phyloP scores from a whole-genome alignment of 1,284 basidiomycete genomes.

The Ceratobasidium sp. region DNA sequence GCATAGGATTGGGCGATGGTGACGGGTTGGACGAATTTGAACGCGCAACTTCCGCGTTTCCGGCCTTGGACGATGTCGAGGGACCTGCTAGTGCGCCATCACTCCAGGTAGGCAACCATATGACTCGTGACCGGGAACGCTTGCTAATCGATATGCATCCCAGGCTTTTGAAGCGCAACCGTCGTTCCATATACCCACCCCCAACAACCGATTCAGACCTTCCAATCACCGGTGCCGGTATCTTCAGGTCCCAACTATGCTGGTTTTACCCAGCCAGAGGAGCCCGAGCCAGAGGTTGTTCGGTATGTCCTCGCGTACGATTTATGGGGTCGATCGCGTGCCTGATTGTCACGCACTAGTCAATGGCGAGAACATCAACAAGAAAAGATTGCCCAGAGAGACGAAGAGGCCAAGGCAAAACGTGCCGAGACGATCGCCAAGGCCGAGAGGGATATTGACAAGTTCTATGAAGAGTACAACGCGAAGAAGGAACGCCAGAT shows the following conservation, averaged over 20 bases:
- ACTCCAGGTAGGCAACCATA: constrained; percentile 48
- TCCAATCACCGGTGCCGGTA: constrained; percentile 25
- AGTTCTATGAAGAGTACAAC: constrained; percentile 95
- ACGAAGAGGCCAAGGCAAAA: constrained; percentile 77
- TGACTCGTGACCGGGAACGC: constrained; percentile 28
- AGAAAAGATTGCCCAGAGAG: constrained; percentile 82
- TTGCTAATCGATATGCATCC: constrained; percentile 51
- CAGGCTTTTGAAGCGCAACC: constrained; percentile 48
- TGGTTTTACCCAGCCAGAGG: constrained; percentile 68
- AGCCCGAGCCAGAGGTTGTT: constrained; percentile 74
- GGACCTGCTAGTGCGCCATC: constrained; percentile 44
- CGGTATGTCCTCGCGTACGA: constrained; percentile 58
- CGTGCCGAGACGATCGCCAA: constrained; percentile 87
- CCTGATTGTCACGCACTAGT: constrained; percentile 53
- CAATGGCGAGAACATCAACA: constrained; percentile 90
- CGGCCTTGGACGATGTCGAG: constrained; percentile 77
- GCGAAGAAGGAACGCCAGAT: constrained; percentile 93
- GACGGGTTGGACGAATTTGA: constrained; percentile 75
- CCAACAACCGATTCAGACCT: constrained; percentile 36
- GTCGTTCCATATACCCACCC: constrained; percentile 48
- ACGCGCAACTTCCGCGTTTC: constrained; percentile 80
- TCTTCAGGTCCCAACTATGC: constrained; percentile 28
- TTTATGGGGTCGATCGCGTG: neutral
- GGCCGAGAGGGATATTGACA: constrained; percentile 93
- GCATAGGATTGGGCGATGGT: constrained; percentile 46